phyloP scores from a whole-genome alignment of 371 early-diverging fungal species.

The Blakeslea trispora region DNA sequence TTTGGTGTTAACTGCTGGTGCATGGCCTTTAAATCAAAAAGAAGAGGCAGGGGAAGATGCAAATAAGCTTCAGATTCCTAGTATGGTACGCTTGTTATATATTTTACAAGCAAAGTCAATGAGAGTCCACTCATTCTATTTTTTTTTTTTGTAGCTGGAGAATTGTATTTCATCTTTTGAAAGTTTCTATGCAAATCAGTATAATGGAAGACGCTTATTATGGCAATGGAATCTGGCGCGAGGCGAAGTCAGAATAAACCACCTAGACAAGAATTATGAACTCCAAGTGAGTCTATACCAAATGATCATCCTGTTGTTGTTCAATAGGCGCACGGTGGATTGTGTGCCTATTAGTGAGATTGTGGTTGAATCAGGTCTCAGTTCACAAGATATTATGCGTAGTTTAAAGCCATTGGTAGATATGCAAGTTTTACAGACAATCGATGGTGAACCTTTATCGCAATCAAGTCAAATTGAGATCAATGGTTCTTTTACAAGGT shows the following conservation, averaged over 20 bases:
- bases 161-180: conserved; percentile 72
- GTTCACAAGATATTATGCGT: conserved; percentile 53
- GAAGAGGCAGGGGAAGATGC: conserved; percentile 48
- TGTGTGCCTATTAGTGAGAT: conserved; percentile 56
- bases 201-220: conserved; percentile 80
- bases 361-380: conserved; percentile 50
- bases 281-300: conserved; percentile 81
- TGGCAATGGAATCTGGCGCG: conserved; percentile 88
- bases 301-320: conserved; percentile 69
- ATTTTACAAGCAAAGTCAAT: too few species aligned
- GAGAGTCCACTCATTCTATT: too few species aligned
- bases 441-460: conserved; percentile 22
- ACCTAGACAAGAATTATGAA: conserved; percentile 81
- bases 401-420: conserved; percentile 69
- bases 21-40: conserved; percentile 83
- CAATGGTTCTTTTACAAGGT: conserved; percentile 60
- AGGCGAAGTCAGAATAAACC: conserved; percentile 73
- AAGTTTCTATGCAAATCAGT: conserved; percentile 69
- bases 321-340: conserved; percentile 55
- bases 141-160: too few species aligned
- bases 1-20: conserved; percentile 83
- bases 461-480: conserved; percentile 40
- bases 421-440: conserved; percentile 41
- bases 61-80: conserved; percentile 61
- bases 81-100: conserved; percentile 52